These are phyloP conservation scores for Lactifluus pinguis DNA, from an alignment of 768 basidiomycete species.

Conservation along the genomic window DNA sequence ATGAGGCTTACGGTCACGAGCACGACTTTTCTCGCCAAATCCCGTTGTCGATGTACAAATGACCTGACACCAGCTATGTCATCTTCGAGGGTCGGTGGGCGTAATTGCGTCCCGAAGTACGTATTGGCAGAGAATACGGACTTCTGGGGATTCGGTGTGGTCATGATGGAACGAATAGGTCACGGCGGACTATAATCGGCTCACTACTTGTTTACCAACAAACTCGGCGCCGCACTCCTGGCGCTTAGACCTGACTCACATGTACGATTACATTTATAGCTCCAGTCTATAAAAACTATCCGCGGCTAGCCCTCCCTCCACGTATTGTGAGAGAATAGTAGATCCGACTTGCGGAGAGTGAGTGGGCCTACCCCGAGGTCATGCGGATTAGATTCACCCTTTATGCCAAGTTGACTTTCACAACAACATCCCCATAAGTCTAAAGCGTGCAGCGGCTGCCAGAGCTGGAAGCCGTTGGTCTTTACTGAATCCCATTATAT, in stretches of 20 bases:
- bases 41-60: constrained; percentile 63
- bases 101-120: constrained; percentile 84
- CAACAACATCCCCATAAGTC: no score
- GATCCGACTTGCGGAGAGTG: not conserved
- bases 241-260: not conserved
- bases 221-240: not conserved
- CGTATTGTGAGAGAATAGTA: not conserved
- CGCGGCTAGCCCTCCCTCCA: no score
- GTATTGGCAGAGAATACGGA: constrained; percentile 67
- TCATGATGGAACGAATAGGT: not conserved
- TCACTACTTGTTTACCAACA: not conserved
- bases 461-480: not conserved
- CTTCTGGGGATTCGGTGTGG: not conserved
- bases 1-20: constrained; percentile 75
- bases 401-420: no score
- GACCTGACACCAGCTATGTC: constrained; percentile 54
- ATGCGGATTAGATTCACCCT: not conserved
- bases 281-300: not conserved
- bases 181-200: not conserved
- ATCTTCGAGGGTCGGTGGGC: constrained; percentile 62
- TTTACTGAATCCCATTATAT: not conserved
- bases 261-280: no score
- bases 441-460: not conserved
- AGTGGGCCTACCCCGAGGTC: not conserved
- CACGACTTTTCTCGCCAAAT: constrained; percentile 66